A percentile compares a stretch with the other conserved stretches of the same genome.
phyloP scores from a whole-genome alignment of 1,139 yeast genomes.

The Scheffersomyces segobiensis region DNA sequence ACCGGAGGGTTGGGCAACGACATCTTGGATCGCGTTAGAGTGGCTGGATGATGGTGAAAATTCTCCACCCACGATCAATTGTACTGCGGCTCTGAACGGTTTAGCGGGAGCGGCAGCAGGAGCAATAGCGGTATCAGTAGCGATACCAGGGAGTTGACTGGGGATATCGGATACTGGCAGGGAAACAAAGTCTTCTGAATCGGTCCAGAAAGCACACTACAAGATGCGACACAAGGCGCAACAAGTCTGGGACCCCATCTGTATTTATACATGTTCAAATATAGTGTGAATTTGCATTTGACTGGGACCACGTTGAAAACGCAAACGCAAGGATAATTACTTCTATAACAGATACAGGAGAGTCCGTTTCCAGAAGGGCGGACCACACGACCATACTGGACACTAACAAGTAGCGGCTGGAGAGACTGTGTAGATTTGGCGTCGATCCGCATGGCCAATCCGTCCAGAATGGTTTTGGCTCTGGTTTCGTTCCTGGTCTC shows the following conservation, averaged over 20 bases:
- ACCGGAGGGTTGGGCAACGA: slow-evolving; percentile 58
- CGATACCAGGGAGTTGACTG: too few relatives aligned
- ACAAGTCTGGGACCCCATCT: neutral
- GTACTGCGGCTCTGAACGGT: too few relatives aligned
- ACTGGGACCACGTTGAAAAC: neutral
- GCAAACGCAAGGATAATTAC: neutral
- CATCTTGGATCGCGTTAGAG: neutral
- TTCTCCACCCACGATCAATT: too few relatives aligned
- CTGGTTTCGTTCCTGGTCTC: neutral
- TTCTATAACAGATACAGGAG: neutral
- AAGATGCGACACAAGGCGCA: neutral
- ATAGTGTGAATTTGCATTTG: neutral
- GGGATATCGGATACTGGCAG: neutral
- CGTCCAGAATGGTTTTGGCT: neutral
- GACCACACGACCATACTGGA: neutral
- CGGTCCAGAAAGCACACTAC: neutral
- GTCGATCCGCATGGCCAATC: neutral
- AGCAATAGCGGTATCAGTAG: too few relatives aligned
- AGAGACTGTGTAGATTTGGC: neutral
- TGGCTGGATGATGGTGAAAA: too few relatives aligned
- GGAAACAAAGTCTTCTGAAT: neutral
- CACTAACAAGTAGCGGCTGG: neutral
- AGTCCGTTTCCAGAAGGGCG: neutral
- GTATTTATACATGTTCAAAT: neutral
- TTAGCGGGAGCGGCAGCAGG: too few relatives aligned